phyloP scores from a whole-genome alignment of 495 filamentous ascomycete species.

The Neurospora sp. region DNA sequence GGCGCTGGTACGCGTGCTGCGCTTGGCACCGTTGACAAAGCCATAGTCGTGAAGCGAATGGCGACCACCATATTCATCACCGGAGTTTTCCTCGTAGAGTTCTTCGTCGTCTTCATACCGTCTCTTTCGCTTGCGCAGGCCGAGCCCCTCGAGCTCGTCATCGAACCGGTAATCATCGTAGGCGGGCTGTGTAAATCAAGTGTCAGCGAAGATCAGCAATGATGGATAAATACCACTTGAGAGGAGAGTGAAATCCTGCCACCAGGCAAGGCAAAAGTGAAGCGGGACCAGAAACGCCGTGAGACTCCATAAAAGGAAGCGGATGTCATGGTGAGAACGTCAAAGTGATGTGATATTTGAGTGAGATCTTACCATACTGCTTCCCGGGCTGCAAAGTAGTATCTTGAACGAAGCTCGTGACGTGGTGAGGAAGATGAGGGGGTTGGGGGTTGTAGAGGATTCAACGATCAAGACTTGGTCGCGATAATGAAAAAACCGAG shows the following conservation, averaged over 20 bases:
- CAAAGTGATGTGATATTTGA: background rate
- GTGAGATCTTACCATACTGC: background rate
- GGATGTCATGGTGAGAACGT: background rate
- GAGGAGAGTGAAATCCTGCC: background rate
- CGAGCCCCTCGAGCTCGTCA: conserved; percentile 9
- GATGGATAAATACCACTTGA: background rate
- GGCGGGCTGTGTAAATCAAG: background rate
- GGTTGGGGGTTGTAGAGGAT: background rate
- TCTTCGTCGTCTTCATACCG: conserved; percentile 22
- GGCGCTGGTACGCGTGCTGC: conserved; percentile 15
- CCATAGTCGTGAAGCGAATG: background rate
- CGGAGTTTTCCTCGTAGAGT: conserved; percentile 17
- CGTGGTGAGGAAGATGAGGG: background rate
- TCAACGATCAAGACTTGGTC: background rate
- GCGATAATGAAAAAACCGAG: background rate
- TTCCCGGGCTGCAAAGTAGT: background rate
- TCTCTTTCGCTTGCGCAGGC: conserved; percentile 14
- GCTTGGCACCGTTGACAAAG: background rate
- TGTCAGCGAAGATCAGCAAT: background rate
- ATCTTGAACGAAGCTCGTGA: background rate
- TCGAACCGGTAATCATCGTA: background rate
- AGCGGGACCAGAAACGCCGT: background rate
- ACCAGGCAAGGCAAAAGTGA: background rate
- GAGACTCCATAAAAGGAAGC: background rate
- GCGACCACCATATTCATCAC: background rate